Evolutionary conservation across 164 flowering plant genomes (phyloP), one percentile per base, ranked within the genome.

Genomic region (Magnolia kwangsiensis): DNA sequence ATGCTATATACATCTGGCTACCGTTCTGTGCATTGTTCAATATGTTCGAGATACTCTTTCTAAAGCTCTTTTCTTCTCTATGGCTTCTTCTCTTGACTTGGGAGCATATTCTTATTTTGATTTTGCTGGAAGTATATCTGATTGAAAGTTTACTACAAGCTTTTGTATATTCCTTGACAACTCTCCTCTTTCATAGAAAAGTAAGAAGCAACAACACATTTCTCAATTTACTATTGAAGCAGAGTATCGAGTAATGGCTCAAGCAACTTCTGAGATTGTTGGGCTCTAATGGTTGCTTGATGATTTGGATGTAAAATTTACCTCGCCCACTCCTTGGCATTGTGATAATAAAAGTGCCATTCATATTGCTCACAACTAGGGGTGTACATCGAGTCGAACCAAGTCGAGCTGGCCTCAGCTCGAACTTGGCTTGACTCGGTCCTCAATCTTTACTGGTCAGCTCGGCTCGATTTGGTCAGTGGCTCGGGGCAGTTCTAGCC

Each of bases 171-270:
- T 27, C 1, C 29, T 1, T 27, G 29, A 2, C 29, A 27, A 27
- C 29, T 27, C 29, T 27, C 29, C 27, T 72, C 5, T 71, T 4
- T 71, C 73, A 11, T 71, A 59, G 59, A 71, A 71, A 37, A 71
- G 50, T n/a, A 50, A 71, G 72, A 27, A 65, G 45, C 21, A 27
- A 27, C 29, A 27, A 27, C 29, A 1, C 29, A 27, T 27, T 27
- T 27, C 29, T 27, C 29, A 27, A 27, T 27, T 27, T 27, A 27
- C 29, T 27, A 27, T 2, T 27, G 29, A 27, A 27, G 29, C 29
- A 27, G 29, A 27, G 29, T 27, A 27, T 27, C 29, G 2, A 27
- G 29, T 0, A 27, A 27, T 27, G 29, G 29, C 29, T 27, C 29
- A 27, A 27, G 27, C 29, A 27, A 27, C 29, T 27, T 27, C 29